These are phyloP conservation scores for Caloboletus inedulis DNA, from an alignment of 1,284 basidiomycete species.

Conservation along the genomic window DNA sequence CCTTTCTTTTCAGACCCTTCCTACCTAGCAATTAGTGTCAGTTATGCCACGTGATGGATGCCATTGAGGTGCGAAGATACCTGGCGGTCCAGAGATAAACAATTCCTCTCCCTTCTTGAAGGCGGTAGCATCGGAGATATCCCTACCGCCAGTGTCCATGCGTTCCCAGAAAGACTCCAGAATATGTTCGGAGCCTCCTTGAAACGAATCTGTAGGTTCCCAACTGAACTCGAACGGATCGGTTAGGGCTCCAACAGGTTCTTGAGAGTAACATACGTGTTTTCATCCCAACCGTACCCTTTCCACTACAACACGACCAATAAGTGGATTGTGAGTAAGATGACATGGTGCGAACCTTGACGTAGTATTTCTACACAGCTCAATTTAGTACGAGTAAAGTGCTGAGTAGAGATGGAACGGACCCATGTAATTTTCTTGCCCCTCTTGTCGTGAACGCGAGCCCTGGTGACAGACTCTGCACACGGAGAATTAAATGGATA, in stretches of 20 bases:
- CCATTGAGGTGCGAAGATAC: conserved; percentile 34
- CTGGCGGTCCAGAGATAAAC: conserved; percentile 53
- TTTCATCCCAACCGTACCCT: conserved; percentile 53
- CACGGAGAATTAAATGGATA: not conserved
- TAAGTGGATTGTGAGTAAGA: conserved; percentile 1
- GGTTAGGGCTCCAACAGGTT: not conserved
- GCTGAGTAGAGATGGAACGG: conserved; percentile 17
- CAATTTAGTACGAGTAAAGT: conserved; percentile 20
- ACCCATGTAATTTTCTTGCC: conserved; percentile 48
- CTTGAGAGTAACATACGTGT: conserved; percentile 54
- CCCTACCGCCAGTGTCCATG: conserved; percentile 48
- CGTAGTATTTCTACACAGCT: conserved; percentile 51
- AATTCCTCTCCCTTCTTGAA: conserved; percentile 59
- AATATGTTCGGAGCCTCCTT: conserved; percentile 52
- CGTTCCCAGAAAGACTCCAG: conserved; percentile 60
- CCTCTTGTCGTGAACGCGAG: conserved; percentile 43
- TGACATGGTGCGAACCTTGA: conserved; percentile 47
- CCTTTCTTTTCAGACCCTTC: conserved; percentile 25
- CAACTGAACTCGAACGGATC: conserved; percentile 43
- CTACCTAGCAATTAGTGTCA: conserved; percentile 17
- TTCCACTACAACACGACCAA: conserved; percentile 54
- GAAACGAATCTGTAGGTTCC: conserved; percentile 65
- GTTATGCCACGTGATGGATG: not conserved
- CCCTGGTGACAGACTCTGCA: conserved; percentile 53
- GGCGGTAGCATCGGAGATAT: conserved; percentile 43